Conservation (phyloP, 2,329 filamentous ascomycete species). For the Metarhizium anisopliae region DNA sequence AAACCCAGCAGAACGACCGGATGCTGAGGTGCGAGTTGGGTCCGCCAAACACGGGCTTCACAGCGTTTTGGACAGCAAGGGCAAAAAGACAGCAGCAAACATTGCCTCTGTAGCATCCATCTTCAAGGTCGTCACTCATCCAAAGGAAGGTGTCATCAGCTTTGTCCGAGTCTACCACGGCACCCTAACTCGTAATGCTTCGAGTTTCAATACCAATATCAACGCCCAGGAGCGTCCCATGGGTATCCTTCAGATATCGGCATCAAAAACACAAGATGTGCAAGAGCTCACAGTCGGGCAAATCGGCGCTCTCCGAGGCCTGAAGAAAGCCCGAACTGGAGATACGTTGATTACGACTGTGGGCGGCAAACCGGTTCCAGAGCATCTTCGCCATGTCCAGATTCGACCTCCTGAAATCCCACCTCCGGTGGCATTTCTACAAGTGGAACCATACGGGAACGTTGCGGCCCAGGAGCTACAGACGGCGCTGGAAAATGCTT, state of each 20-base stretch:
- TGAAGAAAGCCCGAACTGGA: conserved; percentile 87
- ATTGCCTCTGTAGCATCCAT: conserved; percentile 53
- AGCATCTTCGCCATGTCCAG: conserved; percentile 64
- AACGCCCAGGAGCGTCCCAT: conserved; percentile 71
- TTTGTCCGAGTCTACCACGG: conserved; percentile 92
- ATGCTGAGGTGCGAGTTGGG: conserved; percentile 66
- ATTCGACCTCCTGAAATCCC: conserved; percentile 83
- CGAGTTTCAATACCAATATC: conserved; percentile 82
- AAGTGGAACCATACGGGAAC: conserved; percentile 71
- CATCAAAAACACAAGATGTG: conserved; percentile 77
- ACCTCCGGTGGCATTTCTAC: conserved; percentile 93
- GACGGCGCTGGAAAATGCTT: conserved; percentile 64
- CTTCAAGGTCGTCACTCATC: conserved; percentile 92
- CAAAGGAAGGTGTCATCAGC: conserved; percentile 76
- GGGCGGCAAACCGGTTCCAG: conserved; percentile 51
- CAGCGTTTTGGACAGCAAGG: conserved; percentile 29
- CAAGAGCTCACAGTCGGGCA: conserved; percentile 73
- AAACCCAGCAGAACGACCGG: conserved; percentile 69
- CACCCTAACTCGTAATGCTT: conserved; percentile 60
- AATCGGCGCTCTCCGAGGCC: conserved; percentile 85
- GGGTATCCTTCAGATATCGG: conserved; percentile 81
- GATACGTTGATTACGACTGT: conserved; percentile 79
- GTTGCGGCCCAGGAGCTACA: conserved; percentile 74
- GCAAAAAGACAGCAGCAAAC: conserved; percentile 25
- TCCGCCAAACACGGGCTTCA: conserved; percentile 31